Base-by-base conservation (phyloP, 352 stramenopile species). In the Aphanomyces invadans region DNA sequence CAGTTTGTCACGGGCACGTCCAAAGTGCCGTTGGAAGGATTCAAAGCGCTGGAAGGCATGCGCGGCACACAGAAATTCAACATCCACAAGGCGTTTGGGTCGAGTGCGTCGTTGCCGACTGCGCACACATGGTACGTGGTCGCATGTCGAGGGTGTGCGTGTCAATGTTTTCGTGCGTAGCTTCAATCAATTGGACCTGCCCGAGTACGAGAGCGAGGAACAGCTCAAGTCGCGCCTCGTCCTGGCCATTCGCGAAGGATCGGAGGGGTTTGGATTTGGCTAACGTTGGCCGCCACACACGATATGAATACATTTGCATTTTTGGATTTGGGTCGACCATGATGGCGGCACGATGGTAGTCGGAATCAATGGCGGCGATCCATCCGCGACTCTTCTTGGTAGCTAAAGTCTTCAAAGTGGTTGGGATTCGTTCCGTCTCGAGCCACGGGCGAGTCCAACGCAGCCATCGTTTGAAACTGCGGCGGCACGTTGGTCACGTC, bases 111-210 rank as follows among this genome's bases (percentile, higher is more conserved):
- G 29, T 70, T 97, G 48, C 89, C 89, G 12, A 92, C 86, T 17
- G 96, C 97, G 17, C 97, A 99, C 80, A 99, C 97, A 33, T 99
- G 97, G 86, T 93, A 74, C 69, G 81, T 79, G 11, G 17, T 21
- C 4, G 1, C 11, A 55, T 63, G 54, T 32, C 9, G 53, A 15
- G n/a, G n/a, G n/a, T 2, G 7, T 19, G 28, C 15, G 38, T 42
- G 62, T 70, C 29, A 57, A 65, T 73, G 36, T 15, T 49, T 31
- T 4, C 38, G 71, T 42, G 39, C 70, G 52, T 69, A 95, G 86
- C 78, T 99, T 99, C 74, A 99, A 99, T 76, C 92, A 98, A 62
- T 78, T 99, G 42, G 97, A 99, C 77, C 78, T 99, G 29, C 97
- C 97, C 19, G 88, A 97, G 66, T 99, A 99, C 79, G 89, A 92